These are phyloP conservation scores for Chiua virens DNA, from an alignment of 768 basidiomycete genomes.

Conservation along the genomic window DNA sequence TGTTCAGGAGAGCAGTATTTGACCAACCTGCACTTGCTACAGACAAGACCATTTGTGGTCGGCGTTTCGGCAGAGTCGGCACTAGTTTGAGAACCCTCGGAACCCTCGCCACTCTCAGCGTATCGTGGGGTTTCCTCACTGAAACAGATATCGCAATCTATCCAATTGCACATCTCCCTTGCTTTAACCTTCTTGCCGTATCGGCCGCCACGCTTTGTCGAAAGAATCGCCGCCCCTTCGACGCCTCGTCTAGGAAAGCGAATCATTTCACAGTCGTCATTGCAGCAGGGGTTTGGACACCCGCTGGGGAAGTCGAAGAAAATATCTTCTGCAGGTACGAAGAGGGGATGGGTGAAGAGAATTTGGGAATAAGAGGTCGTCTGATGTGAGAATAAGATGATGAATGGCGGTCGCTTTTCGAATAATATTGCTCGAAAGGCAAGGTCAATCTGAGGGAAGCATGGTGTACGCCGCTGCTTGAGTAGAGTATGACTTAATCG, in stretches of 20 bases:
- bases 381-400: constrained; percentile 78
- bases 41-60: constrained; percentile 53
- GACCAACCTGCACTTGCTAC: constrained; percentile 77
- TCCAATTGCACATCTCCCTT: constrained; percentile 81
- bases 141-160: constrained; percentile 68
- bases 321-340: constrained; percentile 69
- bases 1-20: constrained; percentile 77
- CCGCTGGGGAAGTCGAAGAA: constrained; percentile 80
- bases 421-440: constrained; percentile 72
- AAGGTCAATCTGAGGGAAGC: constrained; percentile 81
- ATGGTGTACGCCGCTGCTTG: constrained; percentile 70
- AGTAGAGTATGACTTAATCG: constrained; percentile 65
- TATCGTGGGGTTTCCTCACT: constrained; percentile 39
- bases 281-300: constrained; percentile 77
- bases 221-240: constrained; percentile 60
- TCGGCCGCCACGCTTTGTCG: constrained; percentile 57
- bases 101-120: constrained; percentile 42
- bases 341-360: constrained; percentile 70
- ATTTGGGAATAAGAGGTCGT: constrained; percentile 81
- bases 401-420: constrained; percentile 75
- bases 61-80: constrained; percentile 33
- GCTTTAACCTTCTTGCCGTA: constrained; percentile 49
- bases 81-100: constrained; percentile 47
- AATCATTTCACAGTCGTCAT: constrained; percentile 81
- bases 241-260: constrained; percentile 69